A percentile compares a stretch with the other conserved stretches of the same genome.
phyloP scores from a whole-genome alignment of 2,329 filamentous ascomycete species.

The Beauveria asiatica region DNA sequence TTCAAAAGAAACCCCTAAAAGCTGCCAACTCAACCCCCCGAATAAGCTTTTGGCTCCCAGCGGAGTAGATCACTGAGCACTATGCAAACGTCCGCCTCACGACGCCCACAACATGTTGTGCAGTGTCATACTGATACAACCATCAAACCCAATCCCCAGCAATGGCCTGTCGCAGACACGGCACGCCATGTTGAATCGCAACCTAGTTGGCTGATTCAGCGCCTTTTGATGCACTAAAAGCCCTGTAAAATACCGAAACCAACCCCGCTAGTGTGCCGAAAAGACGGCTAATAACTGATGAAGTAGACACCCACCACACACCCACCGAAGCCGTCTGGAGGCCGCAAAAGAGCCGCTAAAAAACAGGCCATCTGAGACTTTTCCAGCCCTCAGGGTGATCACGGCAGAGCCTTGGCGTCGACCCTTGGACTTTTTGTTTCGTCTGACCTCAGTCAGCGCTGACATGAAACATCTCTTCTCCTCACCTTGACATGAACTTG shows the following conservation, averaged over 20 bases:
- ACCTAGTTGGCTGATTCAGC: neutral
- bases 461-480: neutral
- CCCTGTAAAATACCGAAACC: neutral
- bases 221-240: neutral
- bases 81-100: no score
- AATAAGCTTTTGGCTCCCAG: no score
- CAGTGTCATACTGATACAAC: neutral
- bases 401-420: neutral
- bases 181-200: neutral
- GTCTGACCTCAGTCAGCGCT: neutral
- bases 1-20: no score
- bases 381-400: neutral
- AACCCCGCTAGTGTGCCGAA: neutral
- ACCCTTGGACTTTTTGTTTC: neutral
- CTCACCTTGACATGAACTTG: neutral
- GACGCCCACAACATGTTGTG: neutral
- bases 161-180: neutral
- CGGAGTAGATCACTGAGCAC: no score
- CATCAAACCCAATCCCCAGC: neutral
- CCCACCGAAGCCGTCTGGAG: neutral
- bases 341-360: neutral
- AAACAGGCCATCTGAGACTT: neutral
- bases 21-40: no score
- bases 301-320: no score
- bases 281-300: no score